Percentiles rank a stretch among this genome's conserved stretches.
Conservation (phyloP, 257 asterid species). For the Plantago ovata region DNA sequence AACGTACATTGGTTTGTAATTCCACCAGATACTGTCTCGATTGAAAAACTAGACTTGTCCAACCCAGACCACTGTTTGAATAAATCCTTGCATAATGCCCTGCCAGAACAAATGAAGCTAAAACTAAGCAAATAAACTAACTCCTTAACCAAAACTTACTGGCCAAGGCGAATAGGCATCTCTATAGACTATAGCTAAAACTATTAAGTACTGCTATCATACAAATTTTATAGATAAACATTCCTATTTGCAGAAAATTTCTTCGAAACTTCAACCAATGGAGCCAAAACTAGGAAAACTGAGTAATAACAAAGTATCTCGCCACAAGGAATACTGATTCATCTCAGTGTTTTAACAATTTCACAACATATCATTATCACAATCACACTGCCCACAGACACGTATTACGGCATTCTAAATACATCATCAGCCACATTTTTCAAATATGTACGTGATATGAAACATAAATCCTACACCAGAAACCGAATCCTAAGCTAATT, state of each 20-base stretch:
- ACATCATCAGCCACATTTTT: not conserved
- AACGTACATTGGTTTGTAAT: conserved; percentile 79
- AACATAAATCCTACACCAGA: not conserved
- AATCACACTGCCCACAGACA: too few relatives aligned
- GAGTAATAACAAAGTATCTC: too few relatives aligned
- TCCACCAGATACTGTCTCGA: conserved; percentile 93
- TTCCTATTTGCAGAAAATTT: too few relatives aligned
- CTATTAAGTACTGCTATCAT: not conserved
- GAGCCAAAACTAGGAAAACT: too few relatives aligned
- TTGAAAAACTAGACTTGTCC: conserved; percentile 71
- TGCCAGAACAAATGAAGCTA: conserved; percentile 27
- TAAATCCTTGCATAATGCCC: conserved; percentile 82
- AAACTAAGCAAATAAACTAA: not conserved
- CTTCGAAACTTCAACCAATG: too few relatives aligned
- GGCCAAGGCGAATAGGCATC: not conserved
- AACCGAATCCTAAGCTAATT: too few relatives aligned
- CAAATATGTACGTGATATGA: too few relatives aligned
- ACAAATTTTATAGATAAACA: too few relatives aligned
- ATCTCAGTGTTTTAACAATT: too few relatives aligned
- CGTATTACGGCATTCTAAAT: not conserved
- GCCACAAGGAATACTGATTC: too few relatives aligned
- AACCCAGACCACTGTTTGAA: conserved; percentile 71
- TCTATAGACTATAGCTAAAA: not conserved
- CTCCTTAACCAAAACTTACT: not conserved
- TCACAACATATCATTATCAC: too few relatives aligned